Conservation (phyloP, 108 stramenopile genomes). For the Schizochytrium sp. region DNA sequence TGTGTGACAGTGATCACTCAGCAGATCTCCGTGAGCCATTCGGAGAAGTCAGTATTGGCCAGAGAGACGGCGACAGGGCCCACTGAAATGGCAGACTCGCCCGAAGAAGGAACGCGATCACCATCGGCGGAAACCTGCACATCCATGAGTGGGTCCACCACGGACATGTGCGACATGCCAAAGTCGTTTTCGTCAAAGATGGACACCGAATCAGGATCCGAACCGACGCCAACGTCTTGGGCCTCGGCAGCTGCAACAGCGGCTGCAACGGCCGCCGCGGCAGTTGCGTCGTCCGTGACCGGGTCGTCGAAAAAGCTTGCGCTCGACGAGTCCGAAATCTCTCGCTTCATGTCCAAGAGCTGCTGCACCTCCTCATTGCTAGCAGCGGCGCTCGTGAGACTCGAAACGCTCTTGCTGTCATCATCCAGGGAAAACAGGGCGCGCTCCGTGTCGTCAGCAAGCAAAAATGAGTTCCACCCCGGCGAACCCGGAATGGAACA, state of each 20-base stretch:
- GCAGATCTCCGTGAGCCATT: neutral
- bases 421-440: neutral
- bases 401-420: neutral
- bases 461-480: neutral
- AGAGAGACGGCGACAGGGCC: neutral
- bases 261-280: neutral
- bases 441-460: neutral
- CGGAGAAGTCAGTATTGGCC: neutral
- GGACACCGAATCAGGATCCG: neutral
- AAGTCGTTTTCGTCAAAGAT: neutral
- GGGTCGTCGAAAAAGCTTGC: neutral
- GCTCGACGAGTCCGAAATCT: neutral
- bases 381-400: neutral
- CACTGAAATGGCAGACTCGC: neutral
- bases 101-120: neutral
- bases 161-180: neutral
- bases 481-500: conserved; percentile 2
- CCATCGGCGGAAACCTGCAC: neutral
- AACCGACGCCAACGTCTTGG: neutral
- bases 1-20: neutral
- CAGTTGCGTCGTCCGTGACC: neutral
- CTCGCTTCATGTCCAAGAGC: neutral
- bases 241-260: neutral
- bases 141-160: neutral
- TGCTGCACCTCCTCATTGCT: neutral